Percentiles rank a stretch among this genome's conserved stretches.
Evolutionary conservation across 371 early-diverging fungal genomes (phyloP).

Genomic region (Fennellomyces sp.): DNA sequence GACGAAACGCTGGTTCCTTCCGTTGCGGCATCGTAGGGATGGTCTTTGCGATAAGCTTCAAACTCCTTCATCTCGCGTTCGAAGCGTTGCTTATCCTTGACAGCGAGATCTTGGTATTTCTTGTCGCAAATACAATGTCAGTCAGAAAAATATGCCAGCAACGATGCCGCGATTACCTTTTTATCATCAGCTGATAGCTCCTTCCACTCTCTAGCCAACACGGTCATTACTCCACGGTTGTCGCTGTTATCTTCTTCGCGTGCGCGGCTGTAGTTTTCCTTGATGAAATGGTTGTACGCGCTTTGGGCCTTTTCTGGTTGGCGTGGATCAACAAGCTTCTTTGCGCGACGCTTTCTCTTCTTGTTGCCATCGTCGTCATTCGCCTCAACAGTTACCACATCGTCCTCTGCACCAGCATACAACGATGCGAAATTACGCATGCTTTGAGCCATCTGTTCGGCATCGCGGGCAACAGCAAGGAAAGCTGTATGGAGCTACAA

Average conservation of each 20-base stretch:
- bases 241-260: neutral
- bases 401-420: neutral
- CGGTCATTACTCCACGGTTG: neutral
- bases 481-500: too few relatives aligned
- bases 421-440: neutral
- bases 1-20: neutral
- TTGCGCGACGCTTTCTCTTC: neutral
- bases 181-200: neutral
- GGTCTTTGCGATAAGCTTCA: neutral
- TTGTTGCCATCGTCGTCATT: neutral
- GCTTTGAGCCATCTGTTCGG: neutral
- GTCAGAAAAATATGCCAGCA: too few relatives aligned
- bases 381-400: neutral
- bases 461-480: neutral
- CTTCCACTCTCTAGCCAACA: neutral
- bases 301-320: neutral
- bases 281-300: conserved; percentile 4
- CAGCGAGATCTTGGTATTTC: neutral
- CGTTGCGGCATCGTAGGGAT: neutral
- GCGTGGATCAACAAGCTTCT: neutral
- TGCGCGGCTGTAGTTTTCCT: neutral
- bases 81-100: neutral
- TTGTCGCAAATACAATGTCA: too few relatives aligned
- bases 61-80: neutral
- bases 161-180: neutral